These are phyloP conservation scores for Eutrema heterophyllum DNA, from an alignment of 345 rosid genomes.

Conservation along the genomic window DNA sequence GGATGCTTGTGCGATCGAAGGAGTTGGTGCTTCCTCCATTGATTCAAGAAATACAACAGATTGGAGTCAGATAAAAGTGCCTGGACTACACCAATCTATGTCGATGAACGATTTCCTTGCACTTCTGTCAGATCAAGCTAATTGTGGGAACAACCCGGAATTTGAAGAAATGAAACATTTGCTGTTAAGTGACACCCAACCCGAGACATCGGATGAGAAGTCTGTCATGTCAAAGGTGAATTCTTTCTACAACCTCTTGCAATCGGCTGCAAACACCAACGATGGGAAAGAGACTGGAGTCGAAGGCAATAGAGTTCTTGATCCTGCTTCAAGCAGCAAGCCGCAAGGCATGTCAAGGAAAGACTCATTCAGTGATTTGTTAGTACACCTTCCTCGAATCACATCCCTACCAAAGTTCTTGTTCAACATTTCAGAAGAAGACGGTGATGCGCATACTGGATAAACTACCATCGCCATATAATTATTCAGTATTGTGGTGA, in stretches of 20 bases:
- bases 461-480: constrained; percentile 1
- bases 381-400: constrained; percentile 78
- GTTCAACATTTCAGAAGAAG: constrained; percentile 85
- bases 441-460: constrained; percentile 39
- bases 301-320: constrained; percentile 34
- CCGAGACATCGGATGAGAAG: constrained; percentile 70
- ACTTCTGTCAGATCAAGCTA: constrained; percentile 59
- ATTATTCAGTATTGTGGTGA: background rate
- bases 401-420: constrained; percentile 84
- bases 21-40: constrained; percentile 44
- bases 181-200: constrained; percentile 68
- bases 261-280: constrained; percentile 35
- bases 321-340: constrained; percentile 42
- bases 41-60: constrained; percentile 42
- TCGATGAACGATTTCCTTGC: constrained; percentile 77
- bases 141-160: constrained; percentile 38
- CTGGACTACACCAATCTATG: constrained; percentile 77
- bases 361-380: constrained; percentile 77
- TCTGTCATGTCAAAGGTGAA: constrained; percentile 91
- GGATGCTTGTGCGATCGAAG: constrained; percentile 56
- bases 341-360: constrained; percentile 74
- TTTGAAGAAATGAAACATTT: constrained; percentile 72
- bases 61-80: constrained; percentile 53
- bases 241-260: constrained; percentile 86
- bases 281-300: background rate